Base-by-base conservation (phyloP, 306 rosid genomes). In the Aeschynomene evenia region DNA sequence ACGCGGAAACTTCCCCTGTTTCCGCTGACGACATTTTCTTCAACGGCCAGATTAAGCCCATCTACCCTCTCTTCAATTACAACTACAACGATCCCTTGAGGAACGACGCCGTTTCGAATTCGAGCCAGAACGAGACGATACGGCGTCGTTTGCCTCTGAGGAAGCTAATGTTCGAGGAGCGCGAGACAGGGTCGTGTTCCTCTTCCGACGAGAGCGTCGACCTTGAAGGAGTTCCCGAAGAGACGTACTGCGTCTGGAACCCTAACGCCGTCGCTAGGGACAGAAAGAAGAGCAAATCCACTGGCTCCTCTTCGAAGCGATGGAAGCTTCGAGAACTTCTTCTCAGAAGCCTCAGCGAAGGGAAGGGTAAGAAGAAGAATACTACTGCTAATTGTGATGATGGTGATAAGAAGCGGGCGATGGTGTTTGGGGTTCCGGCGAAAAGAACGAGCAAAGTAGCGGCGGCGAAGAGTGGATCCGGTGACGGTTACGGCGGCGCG, bases 21-120 rank as follows among this genome's bases (percentile, higher is more conserved):
- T 77, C 95, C 0, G 99, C 99, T 0, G 92, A 95, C 66, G 99
- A 95, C 73, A 86, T 95, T 73, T n/a, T 95, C 85, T 80, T 13
- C 64, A 91, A 95, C 79, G 97, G 99, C 8, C 92, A 83, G 80
- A 95, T 95, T 83, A 87, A 33, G 46, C 89, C 99, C 39, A 55
- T 72, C 34, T 91, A 87, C 77, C 96, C 97, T 1, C 42, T 95
- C 50, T 89, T 85, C 72, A 84, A 76, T n/a, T n/a, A n/a, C 71
- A 75, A 55, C 39, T 60, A 10, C 31, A 28, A 28, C 0, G 4
- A 37, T 1, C 21, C 45, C 0, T 5, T 19, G 34, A n/a, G n/a
- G n/a, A 83, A 63, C 75, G 79, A 33, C 43, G 60, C 13, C 70
- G 65, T 18, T 22, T 9, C 21, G 4, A 14, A 56, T 2, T 6